phyloP scores from a whole-genome alignment of 352 stramenopile genomes.

The Phytophthora pisi region DNA sequence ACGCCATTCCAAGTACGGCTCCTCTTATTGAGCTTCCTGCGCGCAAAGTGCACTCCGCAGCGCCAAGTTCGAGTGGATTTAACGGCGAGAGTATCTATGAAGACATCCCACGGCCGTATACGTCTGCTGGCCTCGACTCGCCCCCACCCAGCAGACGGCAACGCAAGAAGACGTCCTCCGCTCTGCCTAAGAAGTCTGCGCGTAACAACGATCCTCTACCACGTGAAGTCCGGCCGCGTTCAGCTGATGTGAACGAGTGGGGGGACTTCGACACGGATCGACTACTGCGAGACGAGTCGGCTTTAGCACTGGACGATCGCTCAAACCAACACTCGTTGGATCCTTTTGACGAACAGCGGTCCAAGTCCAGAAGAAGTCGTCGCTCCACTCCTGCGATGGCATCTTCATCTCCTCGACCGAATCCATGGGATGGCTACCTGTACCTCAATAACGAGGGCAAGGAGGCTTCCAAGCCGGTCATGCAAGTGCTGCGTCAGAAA shows the following conservation, averaged over 20 bases:
- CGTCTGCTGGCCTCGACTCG: constrained; percentile 12
- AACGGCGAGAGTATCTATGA: neutral
- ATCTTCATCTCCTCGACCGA: constrained; percentile 23
- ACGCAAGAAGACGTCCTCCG: constrained; percentile 16
- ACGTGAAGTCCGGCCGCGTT: constrained; percentile 27
- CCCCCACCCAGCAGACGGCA: constrained; percentile 5
- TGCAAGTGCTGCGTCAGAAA: constrained; percentile 30
- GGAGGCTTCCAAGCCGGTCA: constrained; percentile 5
- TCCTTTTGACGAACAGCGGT: neutral
- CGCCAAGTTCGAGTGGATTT: constrained; percentile 6
- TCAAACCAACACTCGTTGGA: constrained; percentile 15
- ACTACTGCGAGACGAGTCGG: constrained; percentile 38
- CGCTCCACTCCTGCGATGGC: constrained; percentile 19
- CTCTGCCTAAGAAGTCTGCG: constrained; percentile 7
- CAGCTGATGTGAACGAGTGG: constrained; percentile 48
- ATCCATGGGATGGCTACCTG: constrained; percentile 32
- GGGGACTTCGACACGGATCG: constrained; percentile 63
- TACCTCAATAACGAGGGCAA: constrained; percentile 19
- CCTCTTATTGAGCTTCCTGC: neutral
- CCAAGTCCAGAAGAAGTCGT: constrained; percentile 27
- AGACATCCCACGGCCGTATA: constrained; percentile 22
- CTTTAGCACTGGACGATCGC: constrained; percentile 5
- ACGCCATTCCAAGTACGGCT: no score
- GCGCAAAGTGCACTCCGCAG: constrained; percentile 30
- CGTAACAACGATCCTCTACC: neutral